A percentile compares a stretch with the other conserved stretches of the same genome.
Evolutionary conservation across 768 basidiomycete genomes (phyloP).

Genomic region (Phaffia australis): DNA sequence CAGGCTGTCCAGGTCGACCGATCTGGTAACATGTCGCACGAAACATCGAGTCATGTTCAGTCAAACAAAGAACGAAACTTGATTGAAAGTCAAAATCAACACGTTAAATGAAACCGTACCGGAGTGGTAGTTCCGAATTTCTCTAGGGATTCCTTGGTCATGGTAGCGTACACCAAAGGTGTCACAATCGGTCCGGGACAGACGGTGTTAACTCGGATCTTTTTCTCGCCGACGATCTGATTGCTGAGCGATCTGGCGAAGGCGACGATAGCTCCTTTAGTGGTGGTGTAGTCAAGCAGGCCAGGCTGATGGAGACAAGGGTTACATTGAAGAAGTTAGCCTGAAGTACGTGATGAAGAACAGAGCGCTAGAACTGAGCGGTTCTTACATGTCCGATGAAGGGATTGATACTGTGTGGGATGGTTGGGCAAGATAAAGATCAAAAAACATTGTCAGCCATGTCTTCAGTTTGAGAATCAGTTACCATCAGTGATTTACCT

Average conservation of each 20-base stretch:
- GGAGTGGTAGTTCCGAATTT: slow-evolving; percentile 32
- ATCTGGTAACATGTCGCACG: slow-evolving; percentile 31
- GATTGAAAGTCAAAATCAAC: no score
- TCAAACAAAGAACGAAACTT: no score
- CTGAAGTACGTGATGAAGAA: no score
- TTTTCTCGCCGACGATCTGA: slow-evolving; percentile 46
- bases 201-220: slow-evolving; percentile 44
- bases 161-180: slow-evolving; percentile 42
- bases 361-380: no score
- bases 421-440: no score
- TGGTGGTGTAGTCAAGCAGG: slow-evolving; percentile 49
- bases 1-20: slow-evolving; percentile 46
- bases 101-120: not conserved
- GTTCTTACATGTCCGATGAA: no score
- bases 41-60: no score
- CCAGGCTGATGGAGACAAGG: slow-evolving; percentile 42
- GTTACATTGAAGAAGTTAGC: no score
- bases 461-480: no score
- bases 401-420: no score
- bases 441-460: no score
- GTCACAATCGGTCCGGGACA: slow-evolving; percentile 47
- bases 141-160: slow-evolving; percentile 36
- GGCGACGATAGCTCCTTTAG: slow-evolving; percentile 48
- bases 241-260: slow-evolving; percentile 47
- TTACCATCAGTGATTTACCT: no score